Conservation (phyloP, 306 rosid species). For the Fragaria nilgerrensis region DNA sequence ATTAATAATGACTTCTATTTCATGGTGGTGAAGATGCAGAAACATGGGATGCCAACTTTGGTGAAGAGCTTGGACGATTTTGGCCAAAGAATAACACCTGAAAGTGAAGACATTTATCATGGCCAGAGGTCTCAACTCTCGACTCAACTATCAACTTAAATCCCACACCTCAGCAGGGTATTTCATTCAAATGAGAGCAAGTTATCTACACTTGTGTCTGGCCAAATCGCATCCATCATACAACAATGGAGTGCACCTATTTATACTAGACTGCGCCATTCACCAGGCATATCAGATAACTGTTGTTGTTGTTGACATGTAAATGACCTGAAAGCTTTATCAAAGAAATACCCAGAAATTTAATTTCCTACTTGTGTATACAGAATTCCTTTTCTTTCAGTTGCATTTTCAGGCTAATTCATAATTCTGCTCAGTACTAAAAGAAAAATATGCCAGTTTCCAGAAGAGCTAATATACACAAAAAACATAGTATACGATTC, state of each 20-base stretch:
- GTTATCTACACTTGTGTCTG: neutral
- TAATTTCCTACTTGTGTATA: neutral
- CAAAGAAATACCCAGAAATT: neutral
- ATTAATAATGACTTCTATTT: neutral
- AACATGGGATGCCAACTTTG: conserved; percentile 26
- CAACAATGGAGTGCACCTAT: neutral
- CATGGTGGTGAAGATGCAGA: conserved; percentile 21
- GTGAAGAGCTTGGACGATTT: conserved; percentile 10
- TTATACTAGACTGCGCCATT: neutral
- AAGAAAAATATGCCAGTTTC: neutral
- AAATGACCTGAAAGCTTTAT: neutral
- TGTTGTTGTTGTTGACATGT: conserved; percentile 1
- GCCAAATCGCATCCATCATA: neutral
- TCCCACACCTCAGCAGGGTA: neutral
- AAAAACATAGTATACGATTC: neutral
- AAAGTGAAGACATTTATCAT: conserved; percentile 12
- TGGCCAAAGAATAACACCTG: conserved; percentile 10
- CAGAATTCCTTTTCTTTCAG: too few relatives aligned
- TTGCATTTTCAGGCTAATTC: neutral
- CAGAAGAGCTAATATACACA: too few relatives aligned
- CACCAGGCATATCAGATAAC: neutral
- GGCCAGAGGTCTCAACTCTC: conserved; percentile 21
- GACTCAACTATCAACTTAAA: conserved; percentile 1
- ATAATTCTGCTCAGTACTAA: neutral
- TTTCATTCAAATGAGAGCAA: too few relatives aligned